phyloP scores from a whole-genome alignment of 768 basidiomycete genomes.

The Boletus sp. region DNA sequence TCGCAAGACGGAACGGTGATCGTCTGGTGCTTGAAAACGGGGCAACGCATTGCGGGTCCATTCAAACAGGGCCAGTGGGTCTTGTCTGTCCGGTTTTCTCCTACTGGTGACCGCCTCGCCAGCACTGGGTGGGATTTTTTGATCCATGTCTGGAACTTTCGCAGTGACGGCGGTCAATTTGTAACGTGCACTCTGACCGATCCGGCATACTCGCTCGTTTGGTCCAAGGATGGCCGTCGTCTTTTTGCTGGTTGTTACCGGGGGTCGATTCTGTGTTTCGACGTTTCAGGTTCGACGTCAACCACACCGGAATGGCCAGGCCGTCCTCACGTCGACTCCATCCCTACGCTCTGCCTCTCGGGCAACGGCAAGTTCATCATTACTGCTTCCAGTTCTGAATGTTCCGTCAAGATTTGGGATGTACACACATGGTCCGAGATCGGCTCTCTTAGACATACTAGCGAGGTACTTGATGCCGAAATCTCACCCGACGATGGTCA shows the following conservation, averaged over 20 bases:
- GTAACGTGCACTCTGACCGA: background rate
- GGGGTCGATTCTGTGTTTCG: slow-evolving; percentile 14
- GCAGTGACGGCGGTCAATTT: background rate
- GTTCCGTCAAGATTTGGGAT: slow-evolving; percentile 19
- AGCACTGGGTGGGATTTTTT: slow-evolving; percentile 1
- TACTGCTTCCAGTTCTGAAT: slow-evolving; percentile 17
- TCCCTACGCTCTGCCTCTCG: slow-evolving; percentile 17
- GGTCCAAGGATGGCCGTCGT: slow-evolving; percentile 16
- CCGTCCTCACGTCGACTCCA: slow-evolving; percentile 10
- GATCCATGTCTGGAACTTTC: slow-evolving; percentile 9
- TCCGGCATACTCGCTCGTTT: slow-evolving; percentile 14
- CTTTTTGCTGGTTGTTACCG: slow-evolving; percentile 15
- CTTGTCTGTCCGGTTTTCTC: slow-evolving; percentile 21
- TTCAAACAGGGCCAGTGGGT: slow-evolving; percentile 11
- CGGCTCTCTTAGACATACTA: slow-evolving; percentile 1
- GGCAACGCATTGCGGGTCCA: slow-evolving; percentile 12
- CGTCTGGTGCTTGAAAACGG: slow-evolving; percentile 21
- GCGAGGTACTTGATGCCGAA: slow-evolving; percentile 10
- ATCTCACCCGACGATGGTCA: slow-evolving; percentile 15
- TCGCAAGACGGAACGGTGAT: slow-evolving; percentile 19
- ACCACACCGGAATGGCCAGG: slow-evolving; percentile 2
- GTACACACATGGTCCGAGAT: slow-evolving; percentile 1
- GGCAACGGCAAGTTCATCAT: slow-evolving; percentile 20
- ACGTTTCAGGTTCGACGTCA: background rate
- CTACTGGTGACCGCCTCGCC: slow-evolving; percentile 18